Percentiles rank a stretch among this genome's conserved stretches.
Evolutionary conservation across 2,329 filamentous ascomycete species (phyloP).

Genomic region (Verruconis gallopava): DNA sequence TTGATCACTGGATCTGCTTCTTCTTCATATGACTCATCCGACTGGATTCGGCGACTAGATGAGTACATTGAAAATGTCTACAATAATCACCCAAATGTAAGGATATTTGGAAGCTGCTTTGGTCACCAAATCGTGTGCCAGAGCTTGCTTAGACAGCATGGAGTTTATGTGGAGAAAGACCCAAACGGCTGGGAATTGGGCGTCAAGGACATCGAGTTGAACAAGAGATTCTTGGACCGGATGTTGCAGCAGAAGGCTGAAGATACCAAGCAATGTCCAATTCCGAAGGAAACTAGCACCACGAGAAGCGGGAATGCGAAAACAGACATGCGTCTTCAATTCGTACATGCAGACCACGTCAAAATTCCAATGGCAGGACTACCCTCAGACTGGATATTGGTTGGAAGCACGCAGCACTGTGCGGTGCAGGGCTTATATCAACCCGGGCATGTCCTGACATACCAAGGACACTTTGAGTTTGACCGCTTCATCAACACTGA

Average conservation of each 20-base stretch:
- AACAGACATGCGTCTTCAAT: no score
- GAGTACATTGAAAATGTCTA: slow-evolving; percentile 23
- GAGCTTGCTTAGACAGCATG: slow-evolving; percentile 21
- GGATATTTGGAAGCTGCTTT: slow-evolving; percentile 33
- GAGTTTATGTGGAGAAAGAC: slow-evolving; percentile 13
- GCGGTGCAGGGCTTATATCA: slow-evolving; percentile 28
- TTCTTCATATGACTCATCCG: slow-evolving; percentile 20
- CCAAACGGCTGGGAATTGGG: not conserved
- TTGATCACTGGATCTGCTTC: slow-evolving; percentile 26
- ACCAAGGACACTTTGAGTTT: slow-evolving; percentile 34
- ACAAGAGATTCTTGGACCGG: no score
- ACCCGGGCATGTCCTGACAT: slow-evolving; percentile 26
- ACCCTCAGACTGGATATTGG: not conserved
- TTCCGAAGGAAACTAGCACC: no score
- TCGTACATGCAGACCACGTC: not conserved
- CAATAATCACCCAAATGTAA: slow-evolving; percentile 17
- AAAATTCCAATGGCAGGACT: not conserved
- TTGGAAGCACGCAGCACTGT: slow-evolving; percentile 18
- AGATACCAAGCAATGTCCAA: no score
- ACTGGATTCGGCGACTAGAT: slow-evolving; percentile 18
- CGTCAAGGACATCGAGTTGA: not conserved
- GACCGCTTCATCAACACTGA: slow-evolving; percentile 29
- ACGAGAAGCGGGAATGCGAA: no score
- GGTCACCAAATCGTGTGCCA: slow-evolving; percentile 31
- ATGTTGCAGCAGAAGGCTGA: no score